phyloP scores from a whole-genome alignment of 2,329 filamentous ascomycete genomes.

The Beauveria varroae region DNA sequence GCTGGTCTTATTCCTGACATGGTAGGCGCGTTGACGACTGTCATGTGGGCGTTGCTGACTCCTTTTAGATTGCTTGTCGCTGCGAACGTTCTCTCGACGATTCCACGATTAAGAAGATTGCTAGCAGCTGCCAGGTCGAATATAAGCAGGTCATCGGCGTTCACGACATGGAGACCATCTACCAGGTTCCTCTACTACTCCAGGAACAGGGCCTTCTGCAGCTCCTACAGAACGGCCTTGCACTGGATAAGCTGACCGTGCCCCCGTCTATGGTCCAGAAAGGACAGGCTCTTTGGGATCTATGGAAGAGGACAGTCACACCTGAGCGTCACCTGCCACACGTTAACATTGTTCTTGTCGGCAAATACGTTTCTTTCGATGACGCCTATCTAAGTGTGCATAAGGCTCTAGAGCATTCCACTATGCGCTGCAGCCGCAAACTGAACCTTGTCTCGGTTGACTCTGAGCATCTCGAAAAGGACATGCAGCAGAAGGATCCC shows the following conservation, averaged over 20 bases:
- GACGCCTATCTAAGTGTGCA: conserved; percentile 80
- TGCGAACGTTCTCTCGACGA: conserved; percentile 71
- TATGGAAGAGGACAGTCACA: conserved; percentile 68
- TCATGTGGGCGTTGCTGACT: background rate
- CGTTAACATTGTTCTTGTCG: conserved; percentile 79
- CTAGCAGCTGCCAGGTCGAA: conserved; percentile 81
- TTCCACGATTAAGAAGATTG: conserved; percentile 76
- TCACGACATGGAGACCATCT: conserved; percentile 80
- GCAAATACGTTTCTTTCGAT: conserved; percentile 80
- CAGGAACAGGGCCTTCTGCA: conserved; percentile 63
- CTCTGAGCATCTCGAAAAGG: conserved; percentile 71
- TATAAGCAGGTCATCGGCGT: conserved; percentile 82
- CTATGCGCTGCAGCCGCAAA: conserved; percentile 77
- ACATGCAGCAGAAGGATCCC: conserved; percentile 53
- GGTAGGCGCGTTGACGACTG: conserved; percentile 31
- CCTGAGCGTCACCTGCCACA: conserved; percentile 57
- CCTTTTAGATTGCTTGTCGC: conserved; percentile 76
- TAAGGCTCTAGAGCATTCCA: conserved; percentile 84
- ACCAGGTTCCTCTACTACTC: conserved; percentile 84
- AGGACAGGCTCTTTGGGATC: conserved; percentile 64
- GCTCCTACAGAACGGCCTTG: conserved; percentile 58
- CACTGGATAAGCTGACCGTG: conserved; percentile 51
- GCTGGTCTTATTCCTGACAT: conserved; percentile 67
- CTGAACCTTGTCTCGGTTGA: conserved; percentile 81
- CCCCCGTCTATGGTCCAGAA: conserved; percentile 47